Conservation (phyloP, 192 early-diverging fungal genomes). For the Coemansia sp. region DNA sequence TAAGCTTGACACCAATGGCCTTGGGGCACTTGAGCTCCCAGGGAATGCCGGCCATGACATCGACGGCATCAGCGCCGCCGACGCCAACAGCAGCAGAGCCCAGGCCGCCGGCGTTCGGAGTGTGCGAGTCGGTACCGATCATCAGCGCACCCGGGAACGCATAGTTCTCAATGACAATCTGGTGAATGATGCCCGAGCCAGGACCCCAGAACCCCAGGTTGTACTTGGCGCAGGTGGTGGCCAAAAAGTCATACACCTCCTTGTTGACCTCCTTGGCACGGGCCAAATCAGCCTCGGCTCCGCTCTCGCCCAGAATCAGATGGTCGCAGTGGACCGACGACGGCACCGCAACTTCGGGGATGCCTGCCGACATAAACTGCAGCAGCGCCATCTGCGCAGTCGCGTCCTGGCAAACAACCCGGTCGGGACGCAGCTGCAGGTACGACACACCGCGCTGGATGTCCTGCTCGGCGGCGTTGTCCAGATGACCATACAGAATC, state of each 20-base stretch:
- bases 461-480: constrained; percentile 92
- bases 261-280: constrained; percentile 85
- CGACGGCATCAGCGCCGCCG: constrained; percentile 98
- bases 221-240: constrained; percentile 83
- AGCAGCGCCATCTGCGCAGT: constrained; percentile 97
- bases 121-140: constrained; percentile 98
- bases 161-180: constrained; percentile 99
- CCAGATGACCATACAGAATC: constrained; percentile 97
- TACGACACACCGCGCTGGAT: constrained; percentile 91
- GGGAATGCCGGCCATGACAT: constrained; percentile 97
- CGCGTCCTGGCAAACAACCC: constrained; percentile 98
- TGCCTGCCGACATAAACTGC: constrained; percentile 95
- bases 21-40: constrained; percentile 99
- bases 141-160: constrained; percentile 94
- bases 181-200: constrained; percentile 91
- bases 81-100: constrained; percentile 97
- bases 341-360: constrained; percentile 85
- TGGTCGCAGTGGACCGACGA: constrained; percentile 97
- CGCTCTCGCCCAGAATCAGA: constrained; percentile 89
- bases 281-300: constrained; percentile 78
- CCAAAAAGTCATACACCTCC: constrained; percentile 93
- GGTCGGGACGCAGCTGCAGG: constrained; percentile 95
- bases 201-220: constrained; percentile 96
- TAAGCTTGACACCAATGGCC: constrained; percentile 88
- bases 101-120: constrained; percentile 96